These are phyloP conservation scores for Solanum clarkiae DNA, from an alignment of 257 asterid genomes.

Conservation along the genomic window DNA sequence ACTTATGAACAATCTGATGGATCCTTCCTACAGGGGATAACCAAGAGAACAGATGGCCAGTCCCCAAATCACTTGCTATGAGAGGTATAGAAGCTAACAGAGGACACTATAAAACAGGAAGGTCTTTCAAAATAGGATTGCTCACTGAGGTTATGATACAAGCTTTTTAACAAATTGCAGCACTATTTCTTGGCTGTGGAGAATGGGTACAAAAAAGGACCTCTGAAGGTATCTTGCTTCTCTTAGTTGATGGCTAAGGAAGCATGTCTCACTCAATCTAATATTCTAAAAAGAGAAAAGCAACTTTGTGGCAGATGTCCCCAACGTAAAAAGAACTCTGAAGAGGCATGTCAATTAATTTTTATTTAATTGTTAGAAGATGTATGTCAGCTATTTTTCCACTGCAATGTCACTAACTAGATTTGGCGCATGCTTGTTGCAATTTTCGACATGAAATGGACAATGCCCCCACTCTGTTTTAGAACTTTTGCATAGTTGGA, in stretches of 20 bases:
- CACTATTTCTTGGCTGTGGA: neutral
- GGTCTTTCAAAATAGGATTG: neutral
- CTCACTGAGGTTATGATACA: neutral
- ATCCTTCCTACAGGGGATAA: neutral
- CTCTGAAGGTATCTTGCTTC: neutral
- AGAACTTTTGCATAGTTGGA: neutral
- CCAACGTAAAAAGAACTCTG: neutral
- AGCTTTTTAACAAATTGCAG: neutral
- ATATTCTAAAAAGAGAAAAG: neutral
- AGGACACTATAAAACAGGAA: neutral
- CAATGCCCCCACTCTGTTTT: neutral
- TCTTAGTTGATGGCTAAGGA: neutral
- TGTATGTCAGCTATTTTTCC: neutral
- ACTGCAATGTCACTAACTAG: neutral
- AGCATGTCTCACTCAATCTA: neutral
- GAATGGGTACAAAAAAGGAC: neutral
- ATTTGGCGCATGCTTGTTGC: neutral
- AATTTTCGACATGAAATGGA: neutral
- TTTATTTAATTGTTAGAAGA: neutral
- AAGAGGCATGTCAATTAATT: neutral
- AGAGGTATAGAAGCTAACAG: neutral
- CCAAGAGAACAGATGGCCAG: neutral
- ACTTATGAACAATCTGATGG: neutral
- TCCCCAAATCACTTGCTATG: neutral
- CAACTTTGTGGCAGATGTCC: neutral